phyloP scores from a whole-genome alignment of 306 rosid species.

The Alnus glutinosa region DNA sequence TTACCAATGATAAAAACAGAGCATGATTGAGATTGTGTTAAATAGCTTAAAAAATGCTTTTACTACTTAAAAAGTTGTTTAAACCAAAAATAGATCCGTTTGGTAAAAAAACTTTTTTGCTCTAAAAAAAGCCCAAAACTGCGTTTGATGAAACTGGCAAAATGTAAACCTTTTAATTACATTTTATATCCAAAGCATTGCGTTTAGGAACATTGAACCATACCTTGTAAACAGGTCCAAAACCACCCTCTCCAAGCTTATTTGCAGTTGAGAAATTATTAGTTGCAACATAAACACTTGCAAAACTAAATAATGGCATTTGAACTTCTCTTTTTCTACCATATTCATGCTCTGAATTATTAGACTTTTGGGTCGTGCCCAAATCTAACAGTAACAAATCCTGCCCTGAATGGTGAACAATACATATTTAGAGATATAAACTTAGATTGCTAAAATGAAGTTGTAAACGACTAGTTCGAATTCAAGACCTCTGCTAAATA shows the following conservation, averaged over 20 bases:
- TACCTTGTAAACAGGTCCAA: slow-evolving; percentile 52
- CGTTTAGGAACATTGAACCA: neutral
- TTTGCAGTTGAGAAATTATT: slow-evolving; percentile 37
- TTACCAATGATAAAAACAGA: no score
- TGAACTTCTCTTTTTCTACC: slow-evolving; percentile 26
- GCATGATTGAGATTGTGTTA: no score
- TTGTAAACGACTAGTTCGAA: no score
- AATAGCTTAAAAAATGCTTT: no score
- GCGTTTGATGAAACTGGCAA: no score
- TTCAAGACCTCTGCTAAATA: no score
- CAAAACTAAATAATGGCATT: slow-evolving; percentile 14
- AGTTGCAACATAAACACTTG: slow-evolving; percentile 46
- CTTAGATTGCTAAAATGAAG: neutral
- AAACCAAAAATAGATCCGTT: no score
- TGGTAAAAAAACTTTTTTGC: no score
- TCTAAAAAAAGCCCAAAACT: no score
- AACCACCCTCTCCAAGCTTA: slow-evolving; percentile 51
- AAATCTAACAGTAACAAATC: slow-evolving; percentile 35
- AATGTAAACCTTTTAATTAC: neutral
- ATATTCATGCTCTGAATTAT: neutral
- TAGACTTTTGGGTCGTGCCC: slow-evolving; percentile 25
- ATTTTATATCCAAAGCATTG: neutral
- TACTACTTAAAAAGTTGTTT: no score
- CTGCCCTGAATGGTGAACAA: slow-evolving; percentile 24
- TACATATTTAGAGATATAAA: neutral